Conservation (phyloP, 805 yeast species). For the Saturnispora quitensis region DNA sequence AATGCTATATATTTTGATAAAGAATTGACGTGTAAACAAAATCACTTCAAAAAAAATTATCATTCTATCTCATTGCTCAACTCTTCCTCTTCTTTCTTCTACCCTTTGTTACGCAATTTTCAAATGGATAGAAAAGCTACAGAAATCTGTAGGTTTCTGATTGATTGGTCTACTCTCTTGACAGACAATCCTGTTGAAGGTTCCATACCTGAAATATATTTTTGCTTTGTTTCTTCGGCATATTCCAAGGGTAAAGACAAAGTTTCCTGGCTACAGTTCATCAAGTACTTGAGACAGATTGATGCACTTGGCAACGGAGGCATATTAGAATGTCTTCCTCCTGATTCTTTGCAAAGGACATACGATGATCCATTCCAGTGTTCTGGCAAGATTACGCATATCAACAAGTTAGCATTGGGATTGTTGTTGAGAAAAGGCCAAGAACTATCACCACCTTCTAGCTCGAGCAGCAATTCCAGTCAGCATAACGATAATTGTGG, state of each 20-base stretch:
- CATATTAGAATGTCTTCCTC: constrained; percentile 21
- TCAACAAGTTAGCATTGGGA: constrained; percentile 23
- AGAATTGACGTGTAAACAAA: neutral
- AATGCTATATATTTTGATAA: neutral
- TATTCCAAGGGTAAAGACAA: constrained; percentile 27
- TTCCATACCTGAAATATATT: constrained; percentile 23
- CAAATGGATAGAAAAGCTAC: constrained; percentile 24
- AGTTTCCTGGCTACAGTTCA: constrained; percentile 28
- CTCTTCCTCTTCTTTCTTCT: neutral
- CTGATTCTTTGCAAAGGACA: constrained; percentile 14
- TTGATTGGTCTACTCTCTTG: constrained; percentile 25
- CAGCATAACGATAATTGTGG: neutral
- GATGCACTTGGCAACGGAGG: constrained; percentile 17
- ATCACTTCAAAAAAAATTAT: neutral
- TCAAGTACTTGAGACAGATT: constrained; percentile 20
- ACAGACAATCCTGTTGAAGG: constrained; percentile 27
- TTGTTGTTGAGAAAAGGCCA: constrained; percentile 15
- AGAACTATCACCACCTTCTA: constrained; percentile 4
- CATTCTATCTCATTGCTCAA: neutral
- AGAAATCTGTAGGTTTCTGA: constrained; percentile 24
- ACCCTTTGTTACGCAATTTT: too few relatives aligned
- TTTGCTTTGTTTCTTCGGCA: constrained; percentile 24
- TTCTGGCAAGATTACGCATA: constrained; percentile 17
- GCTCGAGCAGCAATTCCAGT: neutral
- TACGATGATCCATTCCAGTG: constrained; percentile 26